Evolutionary conservation across 768 basidiomycete genomes (phyloP).

Genomic region (Podaxis rugospora): DNA sequence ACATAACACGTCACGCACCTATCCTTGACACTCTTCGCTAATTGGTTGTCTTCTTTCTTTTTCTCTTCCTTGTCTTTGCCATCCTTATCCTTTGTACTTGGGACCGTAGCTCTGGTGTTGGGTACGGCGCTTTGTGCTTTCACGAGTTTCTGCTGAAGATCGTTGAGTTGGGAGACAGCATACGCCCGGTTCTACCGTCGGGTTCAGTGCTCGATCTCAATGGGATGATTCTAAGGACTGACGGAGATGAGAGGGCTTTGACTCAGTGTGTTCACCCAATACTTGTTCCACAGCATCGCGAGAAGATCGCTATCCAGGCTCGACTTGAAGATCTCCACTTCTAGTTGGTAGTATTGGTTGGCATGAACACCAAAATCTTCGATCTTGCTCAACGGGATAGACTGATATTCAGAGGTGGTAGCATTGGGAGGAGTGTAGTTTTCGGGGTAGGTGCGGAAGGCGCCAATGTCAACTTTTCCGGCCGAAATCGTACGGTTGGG

Average conservation of each 20-base stretch:
- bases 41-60: slow-evolving; percentile 81
- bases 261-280: slow-evolving; percentile 97
- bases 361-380: slow-evolving; percentile 99
- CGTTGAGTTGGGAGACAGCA: slow-evolving; percentile 85
- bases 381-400: slow-evolving; percentile 94
- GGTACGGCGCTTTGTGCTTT: slow-evolving; percentile 60
- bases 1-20: slow-evolving; percentile 44
- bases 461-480: slow-evolving; percentile 98
- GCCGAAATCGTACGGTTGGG: slow-evolving; percentile 98
- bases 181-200: slow-evolving; percentile 84
- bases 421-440: slow-evolving; percentile 81
- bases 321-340: slow-evolving; percentile 94
- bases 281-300: slow-evolving; percentile 96
- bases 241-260: slow-evolving; percentile 93
- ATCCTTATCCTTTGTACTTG: slow-evolving; percentile 51
- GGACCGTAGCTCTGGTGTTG: slow-evolving; percentile 54
- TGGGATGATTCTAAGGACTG: slow-evolving; percentile 19
- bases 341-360: slow-evolving; percentile 91
- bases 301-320: slow-evolving; percentile 83
- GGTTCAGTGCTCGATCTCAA: not conserved
- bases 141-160: slow-evolving; percentile 85
- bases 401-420: slow-evolving; percentile 83
- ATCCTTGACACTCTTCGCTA: slow-evolving; percentile 89
- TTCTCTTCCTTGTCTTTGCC: slow-evolving; percentile 58
- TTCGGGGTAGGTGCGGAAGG: slow-evolving; percentile 96